A percentile compares a stretch with the other conserved stretches of the same genome.
phyloP scores from a whole-genome alignment of 2,329 filamentous ascomycete genomes.

The Epicoccum nigrum region DNA sequence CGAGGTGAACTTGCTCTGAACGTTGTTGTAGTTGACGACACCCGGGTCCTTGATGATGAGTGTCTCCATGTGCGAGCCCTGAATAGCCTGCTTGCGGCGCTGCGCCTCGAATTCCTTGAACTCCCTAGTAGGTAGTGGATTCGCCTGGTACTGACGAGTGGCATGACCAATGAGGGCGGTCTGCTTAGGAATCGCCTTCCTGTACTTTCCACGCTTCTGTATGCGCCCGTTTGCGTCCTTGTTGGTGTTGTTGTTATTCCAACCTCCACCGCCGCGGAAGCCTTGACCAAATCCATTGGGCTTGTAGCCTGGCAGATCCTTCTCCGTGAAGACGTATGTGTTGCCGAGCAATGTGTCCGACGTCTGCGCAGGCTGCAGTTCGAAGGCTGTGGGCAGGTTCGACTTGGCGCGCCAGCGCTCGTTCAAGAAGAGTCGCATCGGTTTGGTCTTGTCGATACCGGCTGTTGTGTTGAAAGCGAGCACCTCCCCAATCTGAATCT shows the following conservation, averaged over 20 bases:
- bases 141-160: slow-evolving; percentile 61
- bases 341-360: slow-evolving; percentile 73
- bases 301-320: slow-evolving; percentile 81
- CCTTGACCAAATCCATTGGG: slow-evolving; percentile 38
- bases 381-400: slow-evolving; percentile 84
- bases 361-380: slow-evolving; percentile 65
- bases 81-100: slow-evolving; percentile 55
- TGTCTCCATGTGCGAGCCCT: slow-evolving; percentile 38
- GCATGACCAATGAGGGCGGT: slow-evolving; percentile 66
- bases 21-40: slow-evolving; percentile 32
- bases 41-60: slow-evolving; percentile 39
- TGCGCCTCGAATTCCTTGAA: slow-evolving; percentile 50
- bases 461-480: slow-evolving; percentile 35
- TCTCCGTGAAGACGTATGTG: slow-evolving; percentile 91
- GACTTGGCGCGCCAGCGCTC: slow-evolving; percentile 70
- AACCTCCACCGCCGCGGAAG: slow-evolving; percentile 30
- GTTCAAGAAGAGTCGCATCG: slow-evolving; percentile 72
- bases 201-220: slow-evolving; percentile 44
- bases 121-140: slow-evolving; percentile 53
- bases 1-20: slow-evolving; percentile 41
- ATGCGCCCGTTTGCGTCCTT: slow-evolving; percentile 44
- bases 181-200: slow-evolving; percentile 48
- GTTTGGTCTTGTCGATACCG: slow-evolving; percentile 35
- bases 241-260: too few relatives aligned
- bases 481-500: slow-evolving; percentile 47